Evolutionary conservation across 345 rosid genomes (phyloP).

Genomic region (Noccaea bulbosa): DNA sequence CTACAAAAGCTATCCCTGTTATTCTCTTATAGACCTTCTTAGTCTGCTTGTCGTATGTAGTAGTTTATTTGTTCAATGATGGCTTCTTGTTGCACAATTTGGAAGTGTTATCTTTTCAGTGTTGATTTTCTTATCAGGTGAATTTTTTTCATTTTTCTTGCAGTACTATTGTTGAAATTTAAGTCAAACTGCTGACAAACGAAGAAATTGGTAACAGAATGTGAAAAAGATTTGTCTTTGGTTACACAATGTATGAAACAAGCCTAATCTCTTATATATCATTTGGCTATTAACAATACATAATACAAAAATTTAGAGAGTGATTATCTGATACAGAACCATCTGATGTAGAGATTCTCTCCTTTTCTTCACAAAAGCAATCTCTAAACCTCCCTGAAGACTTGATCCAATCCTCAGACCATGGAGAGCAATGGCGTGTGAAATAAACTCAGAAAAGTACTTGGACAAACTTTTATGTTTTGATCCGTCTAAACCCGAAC

Average conservation of each 20-base stretch:
- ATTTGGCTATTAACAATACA: constrained; percentile 25
- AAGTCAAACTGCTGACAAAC: not conserved
- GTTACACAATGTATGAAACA: constrained; percentile 26
- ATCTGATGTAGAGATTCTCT: constrained; percentile 1
- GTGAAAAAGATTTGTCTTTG: constrained; percentile 17
- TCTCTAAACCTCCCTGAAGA: constrained; percentile 1
- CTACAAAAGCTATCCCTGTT: not conserved
- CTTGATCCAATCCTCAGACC: constrained; percentile 8
- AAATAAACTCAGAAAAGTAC: not conserved
- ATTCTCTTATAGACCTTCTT: not conserved
- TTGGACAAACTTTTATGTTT: constrained; percentile 45
- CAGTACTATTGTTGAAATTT: not conserved
- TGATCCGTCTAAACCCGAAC: constrained; percentile 77
- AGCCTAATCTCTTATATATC: constrained; percentile 13
- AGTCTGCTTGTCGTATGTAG: constrained; percentile 1
- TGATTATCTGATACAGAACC: constrained; percentile 27
- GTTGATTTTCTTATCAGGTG: not conserved
- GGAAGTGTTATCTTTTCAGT: not conserved
- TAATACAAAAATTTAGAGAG: constrained; percentile 6
- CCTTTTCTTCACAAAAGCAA: constrained; percentile 16
- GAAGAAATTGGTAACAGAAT: constrained; percentile 12
- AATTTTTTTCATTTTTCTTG: not conserved
- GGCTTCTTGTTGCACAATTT: not conserved
- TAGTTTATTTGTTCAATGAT: not conserved
- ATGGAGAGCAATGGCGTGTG: constrained; percentile 23